phyloP scores from a whole-genome alignment of 768 basidiomycete species.

The Hemileccinum rubropunctum region DNA sequence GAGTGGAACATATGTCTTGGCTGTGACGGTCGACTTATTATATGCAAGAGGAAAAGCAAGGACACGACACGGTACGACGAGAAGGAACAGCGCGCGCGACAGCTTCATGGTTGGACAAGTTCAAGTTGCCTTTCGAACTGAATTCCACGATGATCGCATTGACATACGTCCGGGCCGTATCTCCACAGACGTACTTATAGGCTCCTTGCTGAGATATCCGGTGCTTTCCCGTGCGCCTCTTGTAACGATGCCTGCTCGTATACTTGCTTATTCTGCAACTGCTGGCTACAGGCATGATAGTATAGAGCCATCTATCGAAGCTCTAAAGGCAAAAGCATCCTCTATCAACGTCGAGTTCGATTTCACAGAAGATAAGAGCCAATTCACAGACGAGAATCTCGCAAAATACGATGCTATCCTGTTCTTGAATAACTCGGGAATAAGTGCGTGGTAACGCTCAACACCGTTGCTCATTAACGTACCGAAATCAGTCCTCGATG shows the following conservation, averaged over 20 bases:
- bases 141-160: slow-evolving; percentile 16
- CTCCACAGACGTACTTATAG: neutral
- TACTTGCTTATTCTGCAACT: slow-evolving; percentile 65
- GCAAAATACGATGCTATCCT: slow-evolving; percentile 60
- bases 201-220: neutral
- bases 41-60: slow-evolving; percentile 14
- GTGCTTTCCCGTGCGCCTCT: neutral
- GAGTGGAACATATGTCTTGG: slow-evolving; percentile 9
- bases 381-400: slow-evolving; percentile 56
- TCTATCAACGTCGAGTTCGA: slow-evolving; percentile 54
- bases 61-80: slow-evolving; percentile 3
- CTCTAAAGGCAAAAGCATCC: slow-evolving; percentile 45
- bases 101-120: slow-evolving; percentile 8
- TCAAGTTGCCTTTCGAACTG: slow-evolving; percentile 9
- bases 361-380: slow-evolving; percentile 57
- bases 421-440: slow-evolving; percentile 68
- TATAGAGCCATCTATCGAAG: slow-evolving; percentile 66
- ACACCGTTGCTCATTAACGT: neutral
- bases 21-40: neutral
- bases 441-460: slow-evolving; percentile 43
- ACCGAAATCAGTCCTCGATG: slow-evolving; percentile 48
- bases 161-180: neutral
- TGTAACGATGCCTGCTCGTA: slow-evolving; percentile 27
- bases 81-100: neutral
- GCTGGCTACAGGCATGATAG: slow-evolving; percentile 68